A percentile compares a stretch with the other conserved stretches of the same genome.
Conservation (phyloP, 2,329 filamentous ascomycete genomes). For the Trichoderma simmonsii region DNA sequence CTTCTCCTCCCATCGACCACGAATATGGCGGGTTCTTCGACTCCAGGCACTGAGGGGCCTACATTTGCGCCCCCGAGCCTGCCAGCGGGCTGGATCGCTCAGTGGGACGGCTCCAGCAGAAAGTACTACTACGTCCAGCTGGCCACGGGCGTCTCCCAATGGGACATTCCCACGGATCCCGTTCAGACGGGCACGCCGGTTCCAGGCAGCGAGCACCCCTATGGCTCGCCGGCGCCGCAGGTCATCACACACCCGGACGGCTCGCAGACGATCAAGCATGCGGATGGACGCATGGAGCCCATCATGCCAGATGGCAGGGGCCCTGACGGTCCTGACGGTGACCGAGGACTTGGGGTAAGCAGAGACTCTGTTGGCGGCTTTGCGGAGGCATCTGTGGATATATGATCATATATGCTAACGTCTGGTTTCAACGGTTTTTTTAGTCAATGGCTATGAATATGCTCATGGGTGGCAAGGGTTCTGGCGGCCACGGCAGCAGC, state of each 20-base stretch:
- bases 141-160: slow-evolving; percentile 68
- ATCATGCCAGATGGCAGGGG: slow-evolving; percentile 55
- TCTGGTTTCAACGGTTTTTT: slow-evolving; percentile 12
- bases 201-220: slow-evolving; percentile 60
- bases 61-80: slow-evolving; percentile 58
- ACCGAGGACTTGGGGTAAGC: slow-evolving; percentile 65
- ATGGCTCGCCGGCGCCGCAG: slow-evolving; percentile 54
- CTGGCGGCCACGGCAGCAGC: slow-evolving; percentile 25
- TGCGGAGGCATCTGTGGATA: not conserved
- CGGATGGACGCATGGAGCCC: slow-evolving; percentile 61
- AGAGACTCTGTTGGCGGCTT: not conserved
- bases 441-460: slow-evolving; percentile 61
- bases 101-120: slow-evolving; percentile 62
- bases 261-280: slow-evolving; percentile 57
- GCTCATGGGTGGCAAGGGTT: slow-evolving; percentile 49
- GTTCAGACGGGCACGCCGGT: slow-evolving; percentile 57
- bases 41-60: slow-evolving; percentile 57
- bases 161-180: slow-evolving; percentile 67
- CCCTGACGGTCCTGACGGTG: slow-evolving; percentile 51
- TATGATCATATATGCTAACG: slow-evolving; percentile 2
- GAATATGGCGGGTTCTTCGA: slow-evolving; percentile 55
- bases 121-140: slow-evolving; percentile 73
- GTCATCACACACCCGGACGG: slow-evolving; percentile 63
- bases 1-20: not conserved
- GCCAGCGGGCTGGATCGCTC: slow-evolving; percentile 65